These are phyloP conservation scores for Tuber melanosporum DNA, from an alignment of 495 filamentous ascomycete species.

Conservation along the genomic window DNA sequence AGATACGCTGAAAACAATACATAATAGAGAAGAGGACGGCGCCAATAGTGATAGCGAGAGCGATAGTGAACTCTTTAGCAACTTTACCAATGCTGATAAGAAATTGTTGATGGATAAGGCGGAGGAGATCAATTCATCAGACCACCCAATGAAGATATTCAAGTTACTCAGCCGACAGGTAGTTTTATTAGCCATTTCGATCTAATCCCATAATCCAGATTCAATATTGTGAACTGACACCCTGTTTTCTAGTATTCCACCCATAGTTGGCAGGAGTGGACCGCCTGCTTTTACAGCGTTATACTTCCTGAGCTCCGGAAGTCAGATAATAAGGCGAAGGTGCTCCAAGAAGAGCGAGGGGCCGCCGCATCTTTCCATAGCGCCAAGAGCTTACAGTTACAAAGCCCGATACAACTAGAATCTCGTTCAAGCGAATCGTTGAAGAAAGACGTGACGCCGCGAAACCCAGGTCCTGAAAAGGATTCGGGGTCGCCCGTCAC, in stretches of 20 bases:
- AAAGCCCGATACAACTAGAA: constrained; percentile 1
- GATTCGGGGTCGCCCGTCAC: background rate
- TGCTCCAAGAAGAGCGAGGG: background rate
- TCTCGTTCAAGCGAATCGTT: background rate
- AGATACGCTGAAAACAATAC: background rate
- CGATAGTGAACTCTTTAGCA: constrained; percentile 9
- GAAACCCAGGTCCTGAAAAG: background rate
- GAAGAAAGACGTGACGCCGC: background rate
- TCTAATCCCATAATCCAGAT: background rate
- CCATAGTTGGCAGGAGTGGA: constrained; percentile 22
- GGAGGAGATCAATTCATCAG: constrained; percentile 11
- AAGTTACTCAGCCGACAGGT: background rate
- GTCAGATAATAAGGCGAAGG: background rate
- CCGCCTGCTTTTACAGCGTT: constrained; percentile 9
- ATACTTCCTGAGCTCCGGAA: constrained; percentile 23
- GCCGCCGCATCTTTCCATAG: background rate
- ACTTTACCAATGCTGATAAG: constrained; percentile 26
- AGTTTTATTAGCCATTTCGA: background rate
- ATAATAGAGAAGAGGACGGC: background rate
- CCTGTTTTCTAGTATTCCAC: constrained; percentile 12
- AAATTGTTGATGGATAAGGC: constrained; percentile 15
- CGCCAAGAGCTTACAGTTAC: background rate
- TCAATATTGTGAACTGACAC: background rate
- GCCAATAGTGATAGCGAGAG: constrained; percentile 4
- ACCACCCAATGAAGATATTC: background rate